Conservation (phyloP, 768 basidiomycete species). For the Boletus sp. region DNA sequence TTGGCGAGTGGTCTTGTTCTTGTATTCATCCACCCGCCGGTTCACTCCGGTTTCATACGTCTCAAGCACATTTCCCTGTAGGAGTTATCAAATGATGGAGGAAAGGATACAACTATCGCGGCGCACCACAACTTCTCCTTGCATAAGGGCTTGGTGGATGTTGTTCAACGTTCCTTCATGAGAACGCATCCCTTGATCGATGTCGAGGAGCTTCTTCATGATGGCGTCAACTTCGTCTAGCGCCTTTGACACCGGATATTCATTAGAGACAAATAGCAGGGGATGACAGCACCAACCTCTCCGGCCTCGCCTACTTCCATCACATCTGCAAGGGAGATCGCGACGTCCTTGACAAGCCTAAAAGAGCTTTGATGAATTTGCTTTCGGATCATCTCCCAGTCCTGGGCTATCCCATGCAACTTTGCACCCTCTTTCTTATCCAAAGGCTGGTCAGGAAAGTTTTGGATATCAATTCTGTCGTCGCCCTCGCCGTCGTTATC, state of each 20-base stretch:
- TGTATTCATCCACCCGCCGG: constrained; percentile 45
- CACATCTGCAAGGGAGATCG: constrained; percentile 59
- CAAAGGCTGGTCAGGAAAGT: constrained; percentile 68
- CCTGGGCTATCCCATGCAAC: constrained; percentile 54
- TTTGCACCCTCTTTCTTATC: constrained; percentile 49
- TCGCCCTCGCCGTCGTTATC: constrained; percentile 43
- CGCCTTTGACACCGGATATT: constrained; percentile 36
- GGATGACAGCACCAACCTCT: constrained; percentile 40
- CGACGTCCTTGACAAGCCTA: constrained; percentile 50
- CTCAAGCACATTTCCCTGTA: constrained; percentile 50
- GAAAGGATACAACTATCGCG: neutral
- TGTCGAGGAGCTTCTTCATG: constrained; percentile 70
- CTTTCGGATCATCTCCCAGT: constrained; percentile 60
- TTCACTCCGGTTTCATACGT: constrained; percentile 51
- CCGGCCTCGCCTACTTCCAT: constrained; percentile 51
- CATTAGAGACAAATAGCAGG: neutral
- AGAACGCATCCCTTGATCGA: constrained; percentile 55
- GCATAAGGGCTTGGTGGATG: constrained; percentile 55
- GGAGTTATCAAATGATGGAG: neutral
- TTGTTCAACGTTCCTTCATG: constrained; percentile 54
- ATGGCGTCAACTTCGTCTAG: constrained; percentile 59
- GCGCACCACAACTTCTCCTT: constrained; percentile 60
- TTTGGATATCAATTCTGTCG: constrained; percentile 56
- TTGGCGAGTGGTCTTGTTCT: constrained; percentile 66
- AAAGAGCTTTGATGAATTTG: constrained; percentile 45